Evolutionary conservation across 1,284 basidiomycete species (phyloP).

Genomic region (Tilletia indica): DNA sequence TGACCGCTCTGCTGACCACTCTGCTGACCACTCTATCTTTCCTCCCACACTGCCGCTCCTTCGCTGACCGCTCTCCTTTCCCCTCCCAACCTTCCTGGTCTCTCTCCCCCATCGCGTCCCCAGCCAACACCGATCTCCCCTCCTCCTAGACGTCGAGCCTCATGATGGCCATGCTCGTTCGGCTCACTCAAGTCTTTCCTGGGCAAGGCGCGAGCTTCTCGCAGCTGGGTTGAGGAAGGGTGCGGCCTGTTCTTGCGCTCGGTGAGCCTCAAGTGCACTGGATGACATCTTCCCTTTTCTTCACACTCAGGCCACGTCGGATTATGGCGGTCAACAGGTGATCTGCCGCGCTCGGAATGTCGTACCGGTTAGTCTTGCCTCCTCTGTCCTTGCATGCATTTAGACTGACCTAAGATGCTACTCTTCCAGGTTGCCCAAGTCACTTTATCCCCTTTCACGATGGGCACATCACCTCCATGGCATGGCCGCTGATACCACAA

Average conservation of each 20-base stretch:
- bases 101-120: no score
- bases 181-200: background rate
- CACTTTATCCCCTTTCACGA: slow-evolving; percentile 4
- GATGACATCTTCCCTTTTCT: background rate
- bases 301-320: slow-evolving; percentile 1
- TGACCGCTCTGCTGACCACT: no score
- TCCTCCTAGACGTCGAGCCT: no score
- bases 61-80: no score
- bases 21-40: no score
- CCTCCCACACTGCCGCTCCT: no score
- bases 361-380: background rate
- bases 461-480: background rate
- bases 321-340: background rate
- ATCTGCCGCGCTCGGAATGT: background rate
- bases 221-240: background rate
- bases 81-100: no score
- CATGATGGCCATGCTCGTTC: background rate
- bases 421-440: background rate
- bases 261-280: background rate
- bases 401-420: no score
- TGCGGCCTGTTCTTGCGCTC: background rate
- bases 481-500: background rate
- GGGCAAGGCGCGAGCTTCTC: slow-evolving; percentile 5
- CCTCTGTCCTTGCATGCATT: no score
- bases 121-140: no score